These are phyloP conservation scores for Phoma sp. DNA, from an alignment of 2,329 filamentous ascomycete species.

Conservation along the genomic window DNA sequence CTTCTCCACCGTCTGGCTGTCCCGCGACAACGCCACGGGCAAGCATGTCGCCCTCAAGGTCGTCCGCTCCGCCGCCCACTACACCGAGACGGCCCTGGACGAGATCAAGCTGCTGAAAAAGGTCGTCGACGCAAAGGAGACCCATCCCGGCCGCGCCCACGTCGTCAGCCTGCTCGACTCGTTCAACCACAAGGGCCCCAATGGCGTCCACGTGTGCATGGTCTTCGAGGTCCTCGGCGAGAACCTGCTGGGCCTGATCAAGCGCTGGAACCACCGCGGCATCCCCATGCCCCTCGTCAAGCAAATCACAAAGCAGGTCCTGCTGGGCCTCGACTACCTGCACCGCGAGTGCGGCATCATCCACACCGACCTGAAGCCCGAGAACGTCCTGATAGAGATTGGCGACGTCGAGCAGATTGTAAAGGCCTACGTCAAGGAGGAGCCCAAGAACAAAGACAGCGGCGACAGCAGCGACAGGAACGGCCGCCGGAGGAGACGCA, in stretches of 20 bases:
- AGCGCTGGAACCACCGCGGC: conserved; percentile 96
- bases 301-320: conserved; percentile 97
- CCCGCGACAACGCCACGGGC: conserved; percentile 81
- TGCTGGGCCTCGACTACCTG: conserved; percentile 93
- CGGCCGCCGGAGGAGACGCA: conserved; percentile 85
- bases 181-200: conserved; percentile 96
- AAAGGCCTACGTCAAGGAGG: conserved; percentile 90
- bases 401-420: conserved; percentile 99
- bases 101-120: conserved; percentile 98
- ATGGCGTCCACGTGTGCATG: conserved; percentile 98
- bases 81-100: conserved; percentile 97
- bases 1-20: conserved; percentile 94
- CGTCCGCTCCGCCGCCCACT: conserved; percentile 95
- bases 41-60: conserved; percentile 99
- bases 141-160: conserved; percentile 91
- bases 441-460: conserved; percentile 67
- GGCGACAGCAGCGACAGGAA: conserved; percentile 94
- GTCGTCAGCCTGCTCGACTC: conserved; percentile 96
- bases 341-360: conserved; percentile 99
- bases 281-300: conserved; percentile 97
- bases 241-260: conserved; percentile 93
- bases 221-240: conserved; percentile 98
- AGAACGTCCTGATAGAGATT: conserved; percentile 98
- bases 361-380: conserved; percentile 95
- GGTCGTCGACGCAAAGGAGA: conserved; percentile 92